Base-by-base conservation (phyloP, 1,284 basidiomycete genomes). In the Sanghuangporus sanghuang region DNA sequence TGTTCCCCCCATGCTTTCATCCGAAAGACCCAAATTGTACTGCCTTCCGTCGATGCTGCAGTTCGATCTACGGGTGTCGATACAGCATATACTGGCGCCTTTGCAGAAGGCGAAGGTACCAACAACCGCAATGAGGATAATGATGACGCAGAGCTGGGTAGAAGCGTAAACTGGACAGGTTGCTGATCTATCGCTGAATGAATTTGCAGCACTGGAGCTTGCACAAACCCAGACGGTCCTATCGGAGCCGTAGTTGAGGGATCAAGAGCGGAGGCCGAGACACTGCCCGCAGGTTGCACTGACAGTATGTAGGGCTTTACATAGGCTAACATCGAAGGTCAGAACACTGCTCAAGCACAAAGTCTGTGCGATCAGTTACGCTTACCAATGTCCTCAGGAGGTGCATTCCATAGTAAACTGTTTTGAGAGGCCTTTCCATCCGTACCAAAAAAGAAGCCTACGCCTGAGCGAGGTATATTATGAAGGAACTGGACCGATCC, bases 251-350 rank as follows among this genome's bases (percentile, higher is more conserved):
- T 64, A 32, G 73, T 62, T 8, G 75, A 70, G 6, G 76, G 64
- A 0, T 75, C 69, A 8, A 73, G 63, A 35, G 66, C 67, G 1
- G 72, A 69, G 1, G 71, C 67, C 1, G 85, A 79, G 2, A 88
- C 79, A 1, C 85, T 79, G 1, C 87, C 86, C 0, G 88, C 76
- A 0, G 93, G 89, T 5, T 96, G 78, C 11, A 92, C 78, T 0
- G 92, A 87, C 71, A 96, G 85, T 44, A 97, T 81, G 72, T 95
- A 96, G 0, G 95, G 95, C 69, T 88, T 90, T 40, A 91, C 78
- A 66, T 87, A 92, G 0, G 87, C 93, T 92, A 67, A 8, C 38
- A 59, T 52, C 14, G 36, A 50, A 14, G 27, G 16, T 63, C 14
- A 64, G 42, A 32, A 36, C 39, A 40, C 14, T 11, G 16, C n/a